Conservation (phyloP, 228 moss, liverwort and hornwort genomes). For the Sphagnum fallax region DNA sequence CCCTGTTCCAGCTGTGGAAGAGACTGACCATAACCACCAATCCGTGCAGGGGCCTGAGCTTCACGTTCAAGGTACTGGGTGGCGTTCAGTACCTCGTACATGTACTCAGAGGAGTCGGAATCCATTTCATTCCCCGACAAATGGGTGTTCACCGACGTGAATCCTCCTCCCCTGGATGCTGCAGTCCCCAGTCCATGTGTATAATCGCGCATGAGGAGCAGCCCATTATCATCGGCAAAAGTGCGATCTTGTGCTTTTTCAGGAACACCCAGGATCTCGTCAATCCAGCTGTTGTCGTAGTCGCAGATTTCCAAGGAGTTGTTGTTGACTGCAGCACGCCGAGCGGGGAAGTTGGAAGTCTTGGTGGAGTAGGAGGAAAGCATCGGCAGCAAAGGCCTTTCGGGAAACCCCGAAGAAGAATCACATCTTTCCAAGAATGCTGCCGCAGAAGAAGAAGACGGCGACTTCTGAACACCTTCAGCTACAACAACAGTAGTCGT, state of each 20-base stretch:
- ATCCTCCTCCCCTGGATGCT: not conserved
- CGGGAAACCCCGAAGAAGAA: not conserved
- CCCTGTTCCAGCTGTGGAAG: slow-evolving; percentile 5
- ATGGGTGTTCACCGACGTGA: slow-evolving; percentile 3
- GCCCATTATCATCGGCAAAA: not conserved
- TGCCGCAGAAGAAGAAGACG: not conserved
- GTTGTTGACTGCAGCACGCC: not conserved
- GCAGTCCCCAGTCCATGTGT: slow-evolving; percentile 24
- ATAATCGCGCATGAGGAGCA: slow-evolving; percentile 7
- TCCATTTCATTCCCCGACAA: slow-evolving; percentile 9
- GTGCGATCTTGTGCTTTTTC: too few species aligned
- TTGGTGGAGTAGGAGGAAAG: not conserved
- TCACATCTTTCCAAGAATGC: not conserved
- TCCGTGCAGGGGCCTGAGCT: slow-evolving; percentile 5
- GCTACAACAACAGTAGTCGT: not conserved
- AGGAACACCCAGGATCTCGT: slow-evolving; percentile 47
- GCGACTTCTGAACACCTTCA: too few species aligned
- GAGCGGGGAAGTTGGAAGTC: not conserved
- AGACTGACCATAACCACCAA: not conserved
- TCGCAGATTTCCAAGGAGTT: too few species aligned
- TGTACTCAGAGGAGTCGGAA: not conserved
- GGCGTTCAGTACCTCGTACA: slow-evolving; percentile 5
- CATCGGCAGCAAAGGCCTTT: not conserved
- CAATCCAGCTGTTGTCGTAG: slow-evolving; percentile 45
- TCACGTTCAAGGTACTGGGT: not conserved